A percentile compares a stretch with the other conserved stretches of the same genome.
Conservation (phyloP, 2,329 filamentous ascomycete species). For the Emergomyces africanus region DNA sequence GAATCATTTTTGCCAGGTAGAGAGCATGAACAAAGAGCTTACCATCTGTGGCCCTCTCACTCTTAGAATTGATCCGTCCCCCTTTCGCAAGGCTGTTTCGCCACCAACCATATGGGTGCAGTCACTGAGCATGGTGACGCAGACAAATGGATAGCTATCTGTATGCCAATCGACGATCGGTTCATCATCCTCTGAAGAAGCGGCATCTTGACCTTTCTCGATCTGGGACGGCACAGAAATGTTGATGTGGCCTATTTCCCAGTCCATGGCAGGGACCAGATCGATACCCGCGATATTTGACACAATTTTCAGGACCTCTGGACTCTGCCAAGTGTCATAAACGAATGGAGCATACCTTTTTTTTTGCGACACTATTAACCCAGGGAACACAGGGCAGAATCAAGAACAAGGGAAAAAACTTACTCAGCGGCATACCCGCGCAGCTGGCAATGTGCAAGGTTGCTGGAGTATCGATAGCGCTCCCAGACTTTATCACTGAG, state of each 20-base stretch:
- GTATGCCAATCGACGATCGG: constrained; percentile 51
- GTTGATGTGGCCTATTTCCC: constrained; percentile 46
- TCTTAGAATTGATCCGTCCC: constrained; percentile 42
- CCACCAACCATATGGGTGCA: constrained; percentile 51
- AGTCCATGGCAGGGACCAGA: constrained; percentile 41
- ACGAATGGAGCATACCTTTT: constrained; percentile 50
- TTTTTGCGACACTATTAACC: constrained; percentile 19
- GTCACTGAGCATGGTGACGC: constrained; percentile 54
- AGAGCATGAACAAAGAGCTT: constrained; percentile 13
- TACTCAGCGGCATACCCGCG: constrained; percentile 45
- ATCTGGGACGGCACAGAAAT: constrained; percentile 39
- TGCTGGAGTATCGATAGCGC: constrained; percentile 47
- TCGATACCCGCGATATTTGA: constrained; percentile 44
- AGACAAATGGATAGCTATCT: constrained; percentile 57
- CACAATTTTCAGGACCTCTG: constrained; percentile 36
- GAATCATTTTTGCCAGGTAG: neutral
- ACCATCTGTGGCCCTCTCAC: constrained; percentile 49
- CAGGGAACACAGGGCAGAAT: neutral
- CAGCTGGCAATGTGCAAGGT: constrained; percentile 44
- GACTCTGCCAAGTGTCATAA: constrained; percentile 48
- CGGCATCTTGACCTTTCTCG: constrained; percentile 32
- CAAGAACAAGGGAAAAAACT: constrained; percentile 17
- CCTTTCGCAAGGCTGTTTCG: constrained; percentile 48
- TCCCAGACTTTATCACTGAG: constrained; percentile 43
- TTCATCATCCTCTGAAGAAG: constrained; percentile 36